Percentiles rank a stretch among this genome's conserved stretches.
These are phyloP conservation scores for Diplodia intermedia DNA, from an alignment of 2,329 filamentous ascomycete genomes.

Conservation along the genomic window DNA sequence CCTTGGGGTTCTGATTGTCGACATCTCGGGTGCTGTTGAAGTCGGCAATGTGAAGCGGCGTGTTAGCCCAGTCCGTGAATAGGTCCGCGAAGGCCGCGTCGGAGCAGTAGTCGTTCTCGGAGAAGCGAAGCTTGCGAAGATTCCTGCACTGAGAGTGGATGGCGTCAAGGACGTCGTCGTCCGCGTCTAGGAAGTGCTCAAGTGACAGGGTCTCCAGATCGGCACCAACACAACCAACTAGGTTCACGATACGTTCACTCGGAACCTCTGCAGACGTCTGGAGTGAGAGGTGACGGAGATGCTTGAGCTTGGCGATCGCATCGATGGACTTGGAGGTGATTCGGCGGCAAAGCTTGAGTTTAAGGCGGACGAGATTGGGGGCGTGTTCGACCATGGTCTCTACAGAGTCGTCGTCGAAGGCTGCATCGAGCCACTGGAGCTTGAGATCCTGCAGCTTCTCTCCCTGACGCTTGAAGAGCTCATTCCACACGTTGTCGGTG, in stretches of 20 bases:
- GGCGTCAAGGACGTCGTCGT: conserved; percentile 72
- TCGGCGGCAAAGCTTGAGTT: conserved; percentile 80
- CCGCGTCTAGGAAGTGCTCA: conserved; percentile 68
- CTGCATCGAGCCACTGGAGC: conserved; percentile 82
- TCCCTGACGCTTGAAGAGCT: conserved; percentile 72
- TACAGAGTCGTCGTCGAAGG: conserved; percentile 76
- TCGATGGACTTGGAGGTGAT: conserved; percentile 71
- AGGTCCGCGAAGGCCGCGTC: conserved; percentile 76
- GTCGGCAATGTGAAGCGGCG: conserved; percentile 72
- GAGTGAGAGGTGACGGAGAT: conserved; percentile 77
- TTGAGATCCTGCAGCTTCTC: conserved; percentile 70
- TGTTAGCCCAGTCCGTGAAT: conserved; percentile 79
- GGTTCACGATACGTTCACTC: conserved; percentile 63
- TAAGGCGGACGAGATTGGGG: conserved; percentile 74
- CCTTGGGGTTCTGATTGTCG: conserved; percentile 72
- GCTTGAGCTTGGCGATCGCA: conserved; percentile 66
- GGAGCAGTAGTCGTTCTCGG: conserved; percentile 75
- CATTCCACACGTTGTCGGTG: conserved; percentile 75
- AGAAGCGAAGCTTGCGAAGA: conserved; percentile 80
- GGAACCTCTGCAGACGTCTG: conserved; percentile 66
- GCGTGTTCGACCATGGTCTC: conserved; percentile 68
- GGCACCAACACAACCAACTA: conserved; percentile 68
- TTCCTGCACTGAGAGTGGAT: conserved; percentile 73
- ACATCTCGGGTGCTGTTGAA: conserved; percentile 79
- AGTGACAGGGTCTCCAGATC: conserved; percentile 80